Conservation (phyloP, 1,139 yeast genomes). For the Zygosaccharomyces sapae region DNA sequence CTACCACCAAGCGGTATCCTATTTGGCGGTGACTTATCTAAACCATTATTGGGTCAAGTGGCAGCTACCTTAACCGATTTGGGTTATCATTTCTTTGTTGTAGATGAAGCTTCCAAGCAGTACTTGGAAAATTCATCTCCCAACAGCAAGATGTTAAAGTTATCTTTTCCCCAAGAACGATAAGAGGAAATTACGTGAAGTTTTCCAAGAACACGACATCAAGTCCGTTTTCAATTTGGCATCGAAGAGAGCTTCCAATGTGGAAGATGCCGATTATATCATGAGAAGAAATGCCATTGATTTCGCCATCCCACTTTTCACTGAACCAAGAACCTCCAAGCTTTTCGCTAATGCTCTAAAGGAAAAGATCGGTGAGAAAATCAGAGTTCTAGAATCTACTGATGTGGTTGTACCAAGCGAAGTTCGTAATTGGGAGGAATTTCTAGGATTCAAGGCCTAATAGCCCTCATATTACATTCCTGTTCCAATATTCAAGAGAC, state of each 20-base stretch:
- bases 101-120: constrained; percentile 64
- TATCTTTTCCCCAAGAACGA: constrained; percentile 90
- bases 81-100: constrained; percentile 69
- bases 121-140: constrained; percentile 54
- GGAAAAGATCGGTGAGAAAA: constrained; percentile 60
- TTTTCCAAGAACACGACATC: constrained; percentile 80
- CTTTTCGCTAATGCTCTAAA: constrained; percentile 82
- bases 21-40: constrained; percentile 87
- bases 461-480: constrained; percentile 25
- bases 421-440: constrained; percentile 95
- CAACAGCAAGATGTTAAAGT: constrained; percentile 46
- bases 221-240: constrained; percentile 91
- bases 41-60: constrained; percentile 66
- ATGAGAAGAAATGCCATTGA: constrained; percentile 99
- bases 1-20: constrained; percentile 83
- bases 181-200: constrained; percentile 87
- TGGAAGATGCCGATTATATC: constrained; percentile 85
- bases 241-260: constrained; percentile 75
- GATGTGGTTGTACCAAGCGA: constrained; percentile 68
- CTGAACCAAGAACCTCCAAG: constrained; percentile 89
- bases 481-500: not conserved
- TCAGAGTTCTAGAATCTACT: constrained; percentile 38
- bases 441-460: constrained; percentile 78
- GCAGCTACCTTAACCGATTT: constrained; percentile 65
- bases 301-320: constrained; percentile 91